Percentiles rank a stretch among this genome's conserved stretches.
phyloP scores from a whole-genome alignment of 2,329 filamentous ascomycete genomes.

The Alternaria arbusti region DNA sequence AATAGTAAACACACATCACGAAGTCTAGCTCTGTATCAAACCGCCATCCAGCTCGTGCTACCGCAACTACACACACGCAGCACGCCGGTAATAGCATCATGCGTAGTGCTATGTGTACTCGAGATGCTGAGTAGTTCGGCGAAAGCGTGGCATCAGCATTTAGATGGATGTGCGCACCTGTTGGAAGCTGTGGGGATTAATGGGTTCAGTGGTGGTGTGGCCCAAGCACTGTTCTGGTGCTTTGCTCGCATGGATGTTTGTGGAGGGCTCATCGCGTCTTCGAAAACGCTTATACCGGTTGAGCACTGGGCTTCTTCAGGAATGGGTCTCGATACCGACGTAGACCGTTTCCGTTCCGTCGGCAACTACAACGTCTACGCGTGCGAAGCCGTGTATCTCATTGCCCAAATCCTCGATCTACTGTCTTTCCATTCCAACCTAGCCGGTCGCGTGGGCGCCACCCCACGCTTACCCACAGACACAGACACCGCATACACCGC shows the following conservation, averaged over 20 bases:
- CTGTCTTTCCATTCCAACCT: slow-evolving; percentile 26
- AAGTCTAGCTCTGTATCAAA: slow-evolving; percentile 62
- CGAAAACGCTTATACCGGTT: slow-evolving; percentile 58
- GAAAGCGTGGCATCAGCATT: slow-evolving; percentile 61
- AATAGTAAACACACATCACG: slow-evolving; percentile 54
- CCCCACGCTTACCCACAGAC: neutral
- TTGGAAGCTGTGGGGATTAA: slow-evolving; percentile 60
- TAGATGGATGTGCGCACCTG: slow-evolving; percentile 63
- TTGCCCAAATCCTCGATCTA: slow-evolving; percentile 53
- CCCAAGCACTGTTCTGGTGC: slow-evolving; percentile 65
- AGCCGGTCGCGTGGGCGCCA: slow-evolving; percentile 25
- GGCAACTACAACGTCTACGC: slow-evolving; percentile 62
- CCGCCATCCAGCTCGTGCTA: slow-evolving; percentile 57
- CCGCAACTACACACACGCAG: slow-evolving; percentile 54
- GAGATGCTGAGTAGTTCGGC: slow-evolving; percentile 59
- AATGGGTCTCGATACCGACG: slow-evolving; percentile 46
- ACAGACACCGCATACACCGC: neutral
- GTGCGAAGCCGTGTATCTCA: slow-evolving; percentile 65
- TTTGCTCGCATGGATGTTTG: slow-evolving; percentile 66
- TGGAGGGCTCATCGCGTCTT: slow-evolving; percentile 61
- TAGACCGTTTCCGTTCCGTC: slow-evolving; percentile 47
- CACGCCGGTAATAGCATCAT: slow-evolving; percentile 55
- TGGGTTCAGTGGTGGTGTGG: slow-evolving; percentile 58
- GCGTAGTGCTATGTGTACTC: slow-evolving; percentile 56
- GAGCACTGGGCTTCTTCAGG: slow-evolving; percentile 56